Evolutionary conservation across 495 filamentous ascomycete species (phyloP).

Genomic region (Geoglossum glabrum): DNA sequence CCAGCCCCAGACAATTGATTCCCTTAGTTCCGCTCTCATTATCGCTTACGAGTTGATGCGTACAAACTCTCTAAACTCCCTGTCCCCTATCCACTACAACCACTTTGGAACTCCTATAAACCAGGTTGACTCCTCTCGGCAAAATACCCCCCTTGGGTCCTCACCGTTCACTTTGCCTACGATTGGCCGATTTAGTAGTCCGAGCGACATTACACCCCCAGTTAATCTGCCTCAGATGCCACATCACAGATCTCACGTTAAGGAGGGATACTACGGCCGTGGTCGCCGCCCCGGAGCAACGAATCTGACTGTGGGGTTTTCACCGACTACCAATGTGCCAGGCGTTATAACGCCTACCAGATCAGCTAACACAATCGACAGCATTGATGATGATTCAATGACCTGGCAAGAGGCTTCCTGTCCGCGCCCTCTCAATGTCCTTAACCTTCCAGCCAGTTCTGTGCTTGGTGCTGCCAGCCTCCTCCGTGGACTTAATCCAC

Average conservation of each 20-base stretch:
- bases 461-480: slow-evolving; percentile 16
- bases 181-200: neutral
- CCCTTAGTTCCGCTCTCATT: neutral
- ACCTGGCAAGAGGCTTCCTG: neutral
- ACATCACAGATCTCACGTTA: neutral
- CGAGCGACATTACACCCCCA: neutral
- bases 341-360: neutral
- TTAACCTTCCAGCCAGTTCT: neutral
- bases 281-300: neutral
- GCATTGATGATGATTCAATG: neutral
- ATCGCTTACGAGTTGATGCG: neutral
- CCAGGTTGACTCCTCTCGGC: neutral
- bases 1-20: neutral
- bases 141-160: neutral
- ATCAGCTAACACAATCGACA: neutral
- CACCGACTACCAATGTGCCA: neutral
- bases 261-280: neutral
- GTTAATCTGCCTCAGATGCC: neutral
- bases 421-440: neutral
- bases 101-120: neutral
- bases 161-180: neutral
- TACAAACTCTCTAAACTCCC: neutral
- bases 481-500: slow-evolving; percentile 15
- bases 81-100: neutral
- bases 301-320: neutral